phyloP scores from a whole-genome alignment of 352 stramenopile genomes.

The Blastocystis hominis region DNA sequence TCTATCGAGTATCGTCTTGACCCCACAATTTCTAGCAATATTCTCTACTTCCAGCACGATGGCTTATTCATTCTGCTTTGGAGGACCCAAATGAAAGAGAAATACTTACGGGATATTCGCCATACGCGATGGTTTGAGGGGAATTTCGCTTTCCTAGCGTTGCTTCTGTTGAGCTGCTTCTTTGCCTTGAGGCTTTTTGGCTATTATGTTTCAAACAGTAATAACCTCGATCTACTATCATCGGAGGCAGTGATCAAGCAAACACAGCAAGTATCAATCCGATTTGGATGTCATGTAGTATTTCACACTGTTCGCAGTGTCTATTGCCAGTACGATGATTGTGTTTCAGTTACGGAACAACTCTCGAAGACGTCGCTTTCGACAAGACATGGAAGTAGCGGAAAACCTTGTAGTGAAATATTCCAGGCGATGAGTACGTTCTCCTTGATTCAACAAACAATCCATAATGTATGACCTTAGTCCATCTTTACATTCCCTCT shows the following conservation, averaged over 20 bases:
- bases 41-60: background rate
- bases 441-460: background rate
- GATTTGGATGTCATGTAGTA: background rate
- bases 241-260: background rate
- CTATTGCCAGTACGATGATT: background rate
- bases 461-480: background rate
- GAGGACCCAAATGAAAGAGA: background rate
- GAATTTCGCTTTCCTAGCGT: background rate
- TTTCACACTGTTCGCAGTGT: constrained; percentile 3
- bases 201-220: background rate
- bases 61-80: background rate
- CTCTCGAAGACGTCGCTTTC: background rate
- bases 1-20: background rate
- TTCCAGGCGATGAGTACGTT: background rate
- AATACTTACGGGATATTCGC: background rate
- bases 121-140: background rate
- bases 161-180: background rate
- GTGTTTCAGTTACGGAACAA: background rate
- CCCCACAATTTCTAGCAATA: background rate
- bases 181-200: background rate
- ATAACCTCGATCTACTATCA: background rate
- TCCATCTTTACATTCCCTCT: background rate
- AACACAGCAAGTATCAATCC: background rate
- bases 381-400: background rate
- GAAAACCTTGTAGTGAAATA: background rate